A percentile compares a stretch with the other conserved stretches of the same genome.
Evolutionary conservation across 805 yeast species (phyloP).

Genomic region (Lipomyces yamadae): DNA sequence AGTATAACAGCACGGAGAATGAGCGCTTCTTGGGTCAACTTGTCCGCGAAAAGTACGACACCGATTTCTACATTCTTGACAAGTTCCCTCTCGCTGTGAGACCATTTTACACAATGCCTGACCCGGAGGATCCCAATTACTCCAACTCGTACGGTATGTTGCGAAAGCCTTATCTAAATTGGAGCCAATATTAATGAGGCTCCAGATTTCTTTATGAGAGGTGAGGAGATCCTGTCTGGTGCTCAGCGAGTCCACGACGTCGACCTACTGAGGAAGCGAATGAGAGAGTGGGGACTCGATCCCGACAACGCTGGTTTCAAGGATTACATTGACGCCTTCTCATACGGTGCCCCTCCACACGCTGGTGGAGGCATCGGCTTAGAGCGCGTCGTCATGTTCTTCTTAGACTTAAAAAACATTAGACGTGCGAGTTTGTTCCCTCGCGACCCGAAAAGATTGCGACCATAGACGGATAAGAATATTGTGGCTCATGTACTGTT

Average conservation of each 20-base stretch:
- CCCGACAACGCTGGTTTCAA: constrained; percentile 79
- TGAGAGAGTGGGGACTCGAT: constrained; percentile 81
- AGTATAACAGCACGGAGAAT: constrained; percentile 77
- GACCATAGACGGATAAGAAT: constrained; percentile 55
- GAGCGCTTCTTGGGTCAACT: constrained; percentile 91
- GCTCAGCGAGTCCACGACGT: constrained; percentile 99
- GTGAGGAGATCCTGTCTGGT: constrained; percentile 98
- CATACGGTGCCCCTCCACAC: constrained; percentile 96
- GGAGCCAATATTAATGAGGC: neutral
- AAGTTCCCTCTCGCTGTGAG: constrained; percentile 96
- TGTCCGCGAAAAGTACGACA: constrained; percentile 91
- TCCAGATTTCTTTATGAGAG: constrained; percentile 95
- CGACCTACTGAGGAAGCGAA: constrained; percentile 76
- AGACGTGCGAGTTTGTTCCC: constrained; percentile 99
- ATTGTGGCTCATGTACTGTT: neutral
- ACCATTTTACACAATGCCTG: constrained; percentile 99
- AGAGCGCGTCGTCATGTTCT: constrained; percentile 98
- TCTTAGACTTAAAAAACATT: constrained; percentile 93
- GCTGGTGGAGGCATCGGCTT: constrained; percentile 99
- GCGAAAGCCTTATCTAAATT: neutral
- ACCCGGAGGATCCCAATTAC: constrained; percentile 85
- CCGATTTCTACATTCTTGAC: constrained; percentile 97
- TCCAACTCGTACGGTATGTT: constrained; percentile 82
- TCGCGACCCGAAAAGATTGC: constrained; percentile 93
- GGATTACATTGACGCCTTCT: constrained; percentile 92